Evolutionary conservation across 441 rosid species (phyloP).

Genomic region (Metrosideros polymorpha): DNA sequence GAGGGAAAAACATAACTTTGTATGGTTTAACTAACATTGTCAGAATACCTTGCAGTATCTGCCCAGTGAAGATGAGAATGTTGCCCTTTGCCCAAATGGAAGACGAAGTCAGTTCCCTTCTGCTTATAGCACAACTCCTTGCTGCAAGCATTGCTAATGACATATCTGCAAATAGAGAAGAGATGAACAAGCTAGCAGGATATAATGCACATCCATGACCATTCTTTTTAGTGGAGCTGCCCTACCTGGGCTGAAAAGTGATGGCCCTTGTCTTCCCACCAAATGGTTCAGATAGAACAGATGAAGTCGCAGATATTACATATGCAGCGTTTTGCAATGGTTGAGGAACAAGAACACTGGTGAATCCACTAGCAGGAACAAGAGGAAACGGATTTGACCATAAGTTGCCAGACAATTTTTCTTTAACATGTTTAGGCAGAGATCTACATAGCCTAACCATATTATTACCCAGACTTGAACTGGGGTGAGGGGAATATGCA

Average conservation of each 20-base stretch:
- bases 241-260: slow-evolving; percentile 89
- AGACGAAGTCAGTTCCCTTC: slow-evolving; percentile 69
- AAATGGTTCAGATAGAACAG: slow-evolving; percentile 56
- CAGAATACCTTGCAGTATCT: slow-evolving; percentile 62
- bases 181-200: not conserved
- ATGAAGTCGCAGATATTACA: slow-evolving; percentile 70
- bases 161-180: slow-evolving; percentile 47
- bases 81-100: slow-evolving; percentile 63
- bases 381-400: slow-evolving; percentile 87
- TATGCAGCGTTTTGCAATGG: slow-evolving; percentile 56
- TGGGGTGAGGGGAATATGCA: slow-evolving; percentile 63
- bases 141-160: slow-evolving; percentile 89
- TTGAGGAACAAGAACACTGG: slow-evolving; percentile 65
- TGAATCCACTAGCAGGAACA: slow-evolving; percentile 81
- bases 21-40: not conserved
- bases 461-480: slow-evolving; percentile 42
- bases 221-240: not conserved
- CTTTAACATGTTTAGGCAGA: slow-evolving; percentile 33
- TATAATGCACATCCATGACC: not conserved
- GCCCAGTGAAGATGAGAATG: slow-evolving; percentile 92
- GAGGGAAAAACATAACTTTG: not conserved
- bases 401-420: slow-evolving; percentile 27
- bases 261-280: slow-evolving; percentile 76
- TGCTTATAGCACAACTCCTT: slow-evolving; percentile 76
- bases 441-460: slow-evolving; percentile 50